Base-by-base conservation (phyloP, 2,329 filamentous ascomycete species). In the Stromatinia cepivora region DNA sequence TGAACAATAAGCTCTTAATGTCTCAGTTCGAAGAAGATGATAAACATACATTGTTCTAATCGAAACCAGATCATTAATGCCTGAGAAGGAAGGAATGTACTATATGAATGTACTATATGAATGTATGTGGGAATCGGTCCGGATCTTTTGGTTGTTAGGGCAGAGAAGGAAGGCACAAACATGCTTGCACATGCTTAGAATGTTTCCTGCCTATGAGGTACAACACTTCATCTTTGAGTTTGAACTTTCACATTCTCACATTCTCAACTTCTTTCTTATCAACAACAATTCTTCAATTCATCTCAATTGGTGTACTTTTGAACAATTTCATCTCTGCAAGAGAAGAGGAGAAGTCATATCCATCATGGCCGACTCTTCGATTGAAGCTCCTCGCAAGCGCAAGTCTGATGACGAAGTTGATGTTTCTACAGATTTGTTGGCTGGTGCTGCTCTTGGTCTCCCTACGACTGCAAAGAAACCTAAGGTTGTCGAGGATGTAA, bases 141-240 rank as follows among this genome's bases (percentile, higher is more conserved):
- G 13, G 4, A 39, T 6, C 15, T 9, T 52, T 52, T 52, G 11
- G n/a, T n/a, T n/a, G n/a, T n/a, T n/a, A n/a, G 28, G 48, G n/a
- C 25, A 52, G n/a, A 11, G 1, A 52, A n/a, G 48, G 48, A 52
- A 52, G 36, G 39, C 36, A 28, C n/a, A 13, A 39, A 13, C 8
- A 28, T 59, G n/a, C 36, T 45, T 59, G 57, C 57, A 59, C 57
- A 36, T 59, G 57, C 57, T n/a, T n/a, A 13, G 8, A 28, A 17
- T 42, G 34, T 13, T 31, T 45, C 57, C n/a, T 59, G n/a, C 36
- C 57, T 22, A 28, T 45, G 6, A 22, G 2, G n/a, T 39, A 45
- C 7, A 59, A 11, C 15, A 45, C 9, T 3, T 45, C 57, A 28
- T n/a, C 57, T 45, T 59, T 25, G 25, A 59, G n/a, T 45, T 59